Conservation (phyloP, 306 rosid genomes). For the Glycine latifolia region DNA sequence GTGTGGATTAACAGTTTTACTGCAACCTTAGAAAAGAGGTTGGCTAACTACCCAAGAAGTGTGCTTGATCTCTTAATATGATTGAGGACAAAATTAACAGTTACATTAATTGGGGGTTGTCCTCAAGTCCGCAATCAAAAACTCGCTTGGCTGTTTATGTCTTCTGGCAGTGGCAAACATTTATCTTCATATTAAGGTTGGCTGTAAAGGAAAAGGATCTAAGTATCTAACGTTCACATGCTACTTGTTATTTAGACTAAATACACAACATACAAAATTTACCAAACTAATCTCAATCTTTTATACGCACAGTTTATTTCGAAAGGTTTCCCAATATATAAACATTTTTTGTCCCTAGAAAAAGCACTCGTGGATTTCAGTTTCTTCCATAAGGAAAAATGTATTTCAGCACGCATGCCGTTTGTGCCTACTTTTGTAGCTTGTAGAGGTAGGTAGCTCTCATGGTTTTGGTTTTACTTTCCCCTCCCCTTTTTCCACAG, state of each 20-base stretch:
- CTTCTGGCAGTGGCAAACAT: conserved; percentile 25
- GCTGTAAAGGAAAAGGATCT: background rate
- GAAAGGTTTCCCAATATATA: conserved; percentile 32
- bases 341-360: conserved; percentile 37
- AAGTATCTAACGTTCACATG: conserved; percentile 2
- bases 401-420: conserved; percentile 30
- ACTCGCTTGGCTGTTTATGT: background rate
- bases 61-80: conserved; percentile 2
- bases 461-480: conserved; percentile 9
- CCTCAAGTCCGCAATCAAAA: conserved; percentile 18
- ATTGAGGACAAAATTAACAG: background rate
- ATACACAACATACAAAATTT: conserved; percentile 37
- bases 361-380: conserved; percentile 42
- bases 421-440: conserved; percentile 45
- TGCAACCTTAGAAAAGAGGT: conserved; percentile 2
- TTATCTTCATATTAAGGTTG: conserved; percentile 17
- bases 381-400: conserved; percentile 46
- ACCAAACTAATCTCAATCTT: conserved; percentile 36
- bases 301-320: conserved; percentile 27
- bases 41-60: background rate
- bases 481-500: conserved; percentile 22
- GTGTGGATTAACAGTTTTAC: conserved; percentile 21
- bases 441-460: conserved; percentile 35
- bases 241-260: conserved; percentile 4
- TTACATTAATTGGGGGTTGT: conserved; percentile 14